Conservation (phyloP, 2,329 filamentous ascomycete species). For the Chlorencoelia australis region DNA sequence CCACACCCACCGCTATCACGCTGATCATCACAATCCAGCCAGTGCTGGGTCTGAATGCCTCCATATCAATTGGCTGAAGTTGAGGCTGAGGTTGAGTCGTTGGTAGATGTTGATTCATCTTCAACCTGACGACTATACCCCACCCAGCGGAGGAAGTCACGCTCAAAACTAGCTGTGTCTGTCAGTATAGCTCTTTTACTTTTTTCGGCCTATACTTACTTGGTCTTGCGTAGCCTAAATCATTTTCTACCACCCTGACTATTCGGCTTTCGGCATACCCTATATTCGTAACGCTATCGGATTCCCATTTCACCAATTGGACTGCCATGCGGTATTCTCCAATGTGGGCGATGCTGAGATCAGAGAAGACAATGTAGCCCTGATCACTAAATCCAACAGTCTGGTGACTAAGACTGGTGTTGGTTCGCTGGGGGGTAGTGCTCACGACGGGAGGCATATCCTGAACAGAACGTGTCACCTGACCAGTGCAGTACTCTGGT, state of each 20-base stretch:
- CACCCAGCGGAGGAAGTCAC: slow-evolving; percentile 17
- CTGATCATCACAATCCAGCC: no score
- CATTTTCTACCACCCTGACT: slow-evolving; percentile 18
- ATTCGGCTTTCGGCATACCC: slow-evolving; percentile 21
- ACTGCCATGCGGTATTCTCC: slow-evolving; percentile 23
- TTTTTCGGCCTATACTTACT: slow-evolving; percentile 14
- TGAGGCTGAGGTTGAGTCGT: no score
- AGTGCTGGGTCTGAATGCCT: no score
- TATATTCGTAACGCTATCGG: slow-evolving; percentile 14
- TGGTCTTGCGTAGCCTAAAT: slow-evolving; percentile 13
- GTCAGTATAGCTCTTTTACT: slow-evolving; percentile 9
- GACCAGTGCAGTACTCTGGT: slow-evolving; percentile 18
- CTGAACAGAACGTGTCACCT: slow-evolving; percentile 19
- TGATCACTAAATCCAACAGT: slow-evolving; percentile 12
- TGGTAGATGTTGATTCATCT: no score
- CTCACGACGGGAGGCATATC: slow-evolving; percentile 22
- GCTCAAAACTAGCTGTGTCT: slow-evolving; percentile 18
- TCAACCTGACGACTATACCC: no score
- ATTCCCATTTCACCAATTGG: slow-evolving; percentile 24
- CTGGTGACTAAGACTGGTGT: slow-evolving; percentile 4
- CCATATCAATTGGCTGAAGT: no score
- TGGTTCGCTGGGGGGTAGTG: slow-evolving; percentile 21
- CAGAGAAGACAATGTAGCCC: slow-evolving; percentile 25
- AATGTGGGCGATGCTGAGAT: slow-evolving; percentile 21
- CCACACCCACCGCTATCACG: no score